A percentile compares a stretch with the other conserved stretches of the same genome.
Evolutionary conservation across 352 stramenopile genomes (phyloP).

Genomic region (Phytophthora multivora): DNA sequence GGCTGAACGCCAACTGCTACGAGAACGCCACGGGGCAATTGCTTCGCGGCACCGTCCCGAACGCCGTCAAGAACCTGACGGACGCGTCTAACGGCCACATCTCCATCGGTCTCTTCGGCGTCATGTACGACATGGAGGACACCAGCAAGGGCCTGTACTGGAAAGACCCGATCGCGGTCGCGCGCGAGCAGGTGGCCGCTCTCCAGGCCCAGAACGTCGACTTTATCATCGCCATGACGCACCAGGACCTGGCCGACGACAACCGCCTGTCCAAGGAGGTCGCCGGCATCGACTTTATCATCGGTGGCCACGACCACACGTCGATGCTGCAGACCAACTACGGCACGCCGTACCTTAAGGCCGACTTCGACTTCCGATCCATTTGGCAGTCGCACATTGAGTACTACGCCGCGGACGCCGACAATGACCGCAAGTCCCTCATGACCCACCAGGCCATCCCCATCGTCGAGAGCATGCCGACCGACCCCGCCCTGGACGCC

Average conservation of each 20-base stretch:
- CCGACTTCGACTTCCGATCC: constrained; percentile 73
- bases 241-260: constrained; percentile 74
- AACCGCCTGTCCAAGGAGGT: constrained; percentile 76
- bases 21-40: constrained; percentile 48
- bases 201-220: constrained; percentile 54
- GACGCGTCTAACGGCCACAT: constrained; percentile 47
- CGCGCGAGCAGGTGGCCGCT: constrained; percentile 51
- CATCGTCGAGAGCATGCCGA: constrained; percentile 64
- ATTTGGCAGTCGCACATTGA: constrained; percentile 69
- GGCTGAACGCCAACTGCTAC: constrained; percentile 80
- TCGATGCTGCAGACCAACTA: constrained; percentile 79
- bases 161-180: constrained; percentile 64
- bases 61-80: constrained; percentile 57
- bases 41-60: constrained; percentile 54
- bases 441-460: constrained; percentile 61
- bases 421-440: constrained; percentile 35
- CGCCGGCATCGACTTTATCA: constrained; percentile 65
- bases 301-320: constrained; percentile 74
- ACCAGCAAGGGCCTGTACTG: constrained; percentile 67
- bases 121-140: constrained; percentile 84
- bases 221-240: constrained; percentile 76
- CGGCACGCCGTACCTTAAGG: constrained; percentile 75
- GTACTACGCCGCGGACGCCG: constrained; percentile 47
- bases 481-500: constrained; percentile 51
- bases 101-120: constrained; percentile 68